These are phyloP conservation scores for Peterozyma xylosa DNA, from an alignment of 805 yeast genomes.

Conservation along the genomic window DNA sequence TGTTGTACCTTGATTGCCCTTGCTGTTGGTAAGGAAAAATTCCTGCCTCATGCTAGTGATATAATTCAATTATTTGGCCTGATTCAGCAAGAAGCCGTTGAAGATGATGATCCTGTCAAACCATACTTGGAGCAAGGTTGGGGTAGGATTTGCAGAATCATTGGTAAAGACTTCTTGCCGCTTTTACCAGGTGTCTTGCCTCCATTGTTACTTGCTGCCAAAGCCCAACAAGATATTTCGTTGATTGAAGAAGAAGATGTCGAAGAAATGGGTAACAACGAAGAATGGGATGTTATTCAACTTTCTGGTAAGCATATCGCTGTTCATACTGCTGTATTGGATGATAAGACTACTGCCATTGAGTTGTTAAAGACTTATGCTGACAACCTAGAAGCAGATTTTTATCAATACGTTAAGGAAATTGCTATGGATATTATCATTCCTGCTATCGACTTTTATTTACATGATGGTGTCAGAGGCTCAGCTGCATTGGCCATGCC, in stretches of 20 bases:
- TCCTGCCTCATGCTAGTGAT: slow-evolving; percentile 66
- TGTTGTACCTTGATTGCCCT: slow-evolving; percentile 90
- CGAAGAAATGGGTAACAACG: slow-evolving; percentile 73
- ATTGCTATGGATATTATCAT: slow-evolving; percentile 71
- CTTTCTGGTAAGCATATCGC: slow-evolving; percentile 90
- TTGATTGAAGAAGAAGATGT: slow-evolving; percentile 84
- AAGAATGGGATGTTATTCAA: slow-evolving; percentile 93
- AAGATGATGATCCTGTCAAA: slow-evolving; percentile 83
- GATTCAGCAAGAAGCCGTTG: slow-evolving; percentile 54
- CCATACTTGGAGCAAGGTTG: slow-evolving; percentile 90
- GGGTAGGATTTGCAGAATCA: slow-evolving; percentile 85
- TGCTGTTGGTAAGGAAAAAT: slow-evolving; percentile 92
- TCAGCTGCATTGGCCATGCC: slow-evolving; percentile 86
- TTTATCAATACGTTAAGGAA: slow-evolving; percentile 76
- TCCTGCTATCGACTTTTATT: slow-evolving; percentile 85
- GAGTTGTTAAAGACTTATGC: slow-evolving; percentile 83
- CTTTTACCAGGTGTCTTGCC: slow-evolving; percentile 81
- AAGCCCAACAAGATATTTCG: slow-evolving; percentile 82
- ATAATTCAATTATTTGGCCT: slow-evolving; percentile 63
- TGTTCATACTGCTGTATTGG: slow-evolving; percentile 88
- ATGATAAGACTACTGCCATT: slow-evolving; percentile 89
- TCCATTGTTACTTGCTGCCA: slow-evolving; percentile 79
- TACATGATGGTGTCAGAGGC: slow-evolving; percentile 91
- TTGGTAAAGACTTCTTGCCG: slow-evolving; percentile 83
- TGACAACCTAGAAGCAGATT: slow-evolving; percentile 70